Base-by-base conservation (phyloP, 208 protist species). In the Acanthamoeba healyi region DNA sequence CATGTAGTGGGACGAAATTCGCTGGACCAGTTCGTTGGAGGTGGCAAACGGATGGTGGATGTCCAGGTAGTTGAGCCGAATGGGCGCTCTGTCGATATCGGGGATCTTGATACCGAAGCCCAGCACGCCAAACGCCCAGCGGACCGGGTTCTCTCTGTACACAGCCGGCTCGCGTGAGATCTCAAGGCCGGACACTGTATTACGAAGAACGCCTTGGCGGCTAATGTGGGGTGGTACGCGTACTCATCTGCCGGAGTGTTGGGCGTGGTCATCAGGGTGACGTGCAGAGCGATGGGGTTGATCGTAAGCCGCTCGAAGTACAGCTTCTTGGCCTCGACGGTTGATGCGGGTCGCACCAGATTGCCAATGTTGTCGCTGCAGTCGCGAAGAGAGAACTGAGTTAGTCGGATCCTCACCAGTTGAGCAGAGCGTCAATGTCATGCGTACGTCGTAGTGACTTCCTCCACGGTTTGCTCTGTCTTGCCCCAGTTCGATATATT, bases 81-180 rank as follows among this genome's bases (percentile, higher is more conserved):
- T 58, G 29, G 95, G 91, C 61, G 94, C 90, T 36, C 94, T 65
- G 38, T 97, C 96, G 10, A 97, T 49, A 58, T 96, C 96, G 9
- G 94, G 90, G 65, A 97, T 82, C 46, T 92, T 92, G 87, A 92
- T 92, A 29, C 87, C 87, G 17, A 74, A 86, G 19, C 88, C 46
- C 32, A 94, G 26, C 19, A 90, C 51, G n/a, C 88, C 94, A 84
- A 95, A 54, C 10, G 91, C 56, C 93, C 93, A 74, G 19, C 70
- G 89, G 26, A 70, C 49, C 44, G 56, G 81, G 67, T 96, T 61
- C 22, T 88, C 67, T 40, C 38, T 84, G 89, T 44, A 90, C 42
- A n/a, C n/a, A n/a, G n/a, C n/a, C n/a, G n/a, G n/a, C n/a, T n/a
- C n/a, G n/a, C n/a, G n/a, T n/a, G n/a, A n/a, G n/a, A n/a, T n/a